Evolutionary conservation across 2,329 filamentous ascomycete genomes (phyloP).

Genomic region (Leptographium galeiforme): DNA sequence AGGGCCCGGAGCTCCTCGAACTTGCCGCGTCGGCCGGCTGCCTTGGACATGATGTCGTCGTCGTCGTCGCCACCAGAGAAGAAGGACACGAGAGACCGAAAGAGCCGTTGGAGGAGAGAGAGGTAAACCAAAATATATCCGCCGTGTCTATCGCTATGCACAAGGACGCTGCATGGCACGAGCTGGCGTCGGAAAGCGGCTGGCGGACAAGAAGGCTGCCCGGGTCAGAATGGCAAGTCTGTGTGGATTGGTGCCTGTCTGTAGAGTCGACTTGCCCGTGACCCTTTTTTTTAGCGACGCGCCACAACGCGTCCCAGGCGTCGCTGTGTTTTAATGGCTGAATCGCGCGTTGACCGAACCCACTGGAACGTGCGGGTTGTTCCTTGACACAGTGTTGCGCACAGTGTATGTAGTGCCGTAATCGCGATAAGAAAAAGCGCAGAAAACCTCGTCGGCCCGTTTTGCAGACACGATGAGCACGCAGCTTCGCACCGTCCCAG

Average conservation of each 20-base stretch:
- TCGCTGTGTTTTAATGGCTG: not conserved
- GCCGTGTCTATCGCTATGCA: not conserved
- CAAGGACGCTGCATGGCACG: not conserved
- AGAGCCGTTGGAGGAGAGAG: not conserved
- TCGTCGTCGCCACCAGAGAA: not conserved
- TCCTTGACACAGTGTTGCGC: not conserved
- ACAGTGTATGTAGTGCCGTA: too few relatives aligned
- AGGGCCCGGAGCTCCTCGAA: conserved; percentile 73
- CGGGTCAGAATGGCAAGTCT: not conserved
- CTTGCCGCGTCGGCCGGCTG: conserved; percentile 31
- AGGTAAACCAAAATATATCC: not conserved
- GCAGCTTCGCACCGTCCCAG: not conserved
- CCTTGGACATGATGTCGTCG: conserved; percentile 22
- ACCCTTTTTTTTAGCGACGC: not conserved
- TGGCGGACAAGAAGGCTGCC: conserved; percentile 1
- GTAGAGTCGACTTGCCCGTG: too few relatives aligned
- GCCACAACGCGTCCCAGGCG: conserved; percentile 1
- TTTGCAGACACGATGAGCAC: not conserved
- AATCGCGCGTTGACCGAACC: not conserved
- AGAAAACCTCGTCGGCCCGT: not conserved
- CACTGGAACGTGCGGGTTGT: not conserved
- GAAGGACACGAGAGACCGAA: not conserved
- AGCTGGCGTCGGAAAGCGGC: not conserved
- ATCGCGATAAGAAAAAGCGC: conserved; percentile 7
- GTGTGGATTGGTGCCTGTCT: not conserved